Evolutionary conservation across 169 alveolate genomes (phyloP), one percentile per base, ranked within the genome.

Genomic region (Plasmodium cynomolgi): DNA sequence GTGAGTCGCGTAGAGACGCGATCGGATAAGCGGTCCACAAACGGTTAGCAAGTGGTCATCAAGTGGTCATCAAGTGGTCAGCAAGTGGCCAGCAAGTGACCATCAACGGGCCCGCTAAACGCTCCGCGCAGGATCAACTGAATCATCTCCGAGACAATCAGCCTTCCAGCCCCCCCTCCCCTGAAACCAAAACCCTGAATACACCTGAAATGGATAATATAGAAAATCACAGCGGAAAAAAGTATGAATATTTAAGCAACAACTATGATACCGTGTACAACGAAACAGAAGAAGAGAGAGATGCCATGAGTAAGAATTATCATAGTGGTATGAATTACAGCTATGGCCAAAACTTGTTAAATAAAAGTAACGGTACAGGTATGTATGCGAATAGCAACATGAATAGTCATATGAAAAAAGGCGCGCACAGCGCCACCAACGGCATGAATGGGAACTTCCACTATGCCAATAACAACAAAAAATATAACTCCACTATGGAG

Each of bases 191-290:
- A 75, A 75, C 3, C 44, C 33, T 50, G 20, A 75, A 33, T 15
- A 50, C 37, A 11, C n/a, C n/a, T 77, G 85, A 91, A 47, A 91
- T 91, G 95, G 95, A 81, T 26, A 41, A 91, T 72, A n/a, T 68
- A 81, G 92, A 58, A 50, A 91, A 91, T 91, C 79, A 47, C 26
- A 58, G 68, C n/a, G 75, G 44, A 7, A 91, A 91, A 82, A 91
- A 91, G 39, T 91, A 91, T 83, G 92, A 81, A 23, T 91, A 83
- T 54, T 34, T 91, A 91, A 58, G 41, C 58, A 91, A 73, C n/a
- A 54, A 83, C 26, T 91, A 82, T 34, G 92, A 81, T 47, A 81
- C 72, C 41, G 83, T 91, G 29, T 91, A 54, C 56, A 62, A 91
- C n/a, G 85, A 34, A 26, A 33, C 50, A 17, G 81, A 82, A 15